Evolutionary conservation across 1,284 basidiomycete species (phyloP), one percentile per base, ranked within the genome.

Genomic region (Ustilago loliicola): DNA sequence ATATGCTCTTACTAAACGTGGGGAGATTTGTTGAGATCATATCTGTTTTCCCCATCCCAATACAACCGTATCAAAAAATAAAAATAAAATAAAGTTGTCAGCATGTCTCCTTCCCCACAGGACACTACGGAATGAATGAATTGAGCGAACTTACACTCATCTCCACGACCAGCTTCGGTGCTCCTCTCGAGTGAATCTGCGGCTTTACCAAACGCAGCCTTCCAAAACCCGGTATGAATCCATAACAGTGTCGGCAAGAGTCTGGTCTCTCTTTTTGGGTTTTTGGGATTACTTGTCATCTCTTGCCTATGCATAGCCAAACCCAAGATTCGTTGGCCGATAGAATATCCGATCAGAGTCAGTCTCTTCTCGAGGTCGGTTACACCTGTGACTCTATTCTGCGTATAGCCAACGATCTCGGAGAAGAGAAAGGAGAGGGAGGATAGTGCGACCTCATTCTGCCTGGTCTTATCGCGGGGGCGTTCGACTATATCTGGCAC

Each of bases 11-110:
- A 63, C 97, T 95, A 77, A 98, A 90, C 23, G 93, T 90, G 13
- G 97, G 96, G 84, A 95, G 92, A 85, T 99, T 98, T 88, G 97
- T 94, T 70, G 96, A 93, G 77, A 99, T 94, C 97, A 99, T 98
- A 88, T 98, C 95, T 96, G 82, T 55, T 1, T 19, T 3, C n/a
- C 2, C 21, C 25, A 3, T 7, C 13, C 36, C 36, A 53, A 25
- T 17, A 56, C 13, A 56, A 56, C n/a, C n/a, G 11, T 19, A 19
- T 45, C 42, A 55, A 5, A n/a, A n/a, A n/a, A n/a, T n/a, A n/a
- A n/a, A n/a, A n/a, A n/a, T n/a, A n/a, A n/a, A n/a, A n/a, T n/a
- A n/a, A 34, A 19, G 27, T 23, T 30, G 30, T 34, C 38, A 53
- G 27, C 15, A 36, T 7, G 8, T 21, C 32, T n/a, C 27, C 9